Percentiles rank a stretch among this genome's conserved stretches.
phyloP scores from a whole-genome alignment of 2,329 filamentous ascomycete genomes.

The Hymenoscyphus fraxineus region DNA sequence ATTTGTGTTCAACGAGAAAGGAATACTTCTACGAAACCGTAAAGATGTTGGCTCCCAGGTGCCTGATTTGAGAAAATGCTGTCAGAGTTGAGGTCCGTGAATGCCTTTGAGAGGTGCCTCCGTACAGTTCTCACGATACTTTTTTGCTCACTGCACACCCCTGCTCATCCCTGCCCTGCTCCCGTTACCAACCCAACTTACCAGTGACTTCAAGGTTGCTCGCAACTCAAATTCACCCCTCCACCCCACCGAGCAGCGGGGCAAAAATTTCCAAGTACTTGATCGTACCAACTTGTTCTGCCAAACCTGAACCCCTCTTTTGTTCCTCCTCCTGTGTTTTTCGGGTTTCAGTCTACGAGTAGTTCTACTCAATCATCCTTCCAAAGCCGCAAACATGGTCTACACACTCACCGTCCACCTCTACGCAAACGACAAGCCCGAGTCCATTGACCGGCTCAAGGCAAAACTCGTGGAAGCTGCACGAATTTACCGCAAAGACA shows the following conservation, averaged over 20 bases:
- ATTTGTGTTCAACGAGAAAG: not conserved
- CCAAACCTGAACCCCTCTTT: not conserved
- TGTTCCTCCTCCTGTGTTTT: not conserved
- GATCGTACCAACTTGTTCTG: not conserved
- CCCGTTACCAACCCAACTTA: too few species aligned
- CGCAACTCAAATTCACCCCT: too few species aligned
- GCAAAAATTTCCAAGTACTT: not conserved
- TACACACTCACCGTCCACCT: slow-evolving; percentile 68
- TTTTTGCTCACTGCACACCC: too few species aligned
- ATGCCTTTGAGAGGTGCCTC: too few species aligned
- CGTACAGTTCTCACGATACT: too few species aligned
- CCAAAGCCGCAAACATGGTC: slow-evolving; percentile 54
- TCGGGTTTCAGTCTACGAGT: not conserved
- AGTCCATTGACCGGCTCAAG: slow-evolving; percentile 62
- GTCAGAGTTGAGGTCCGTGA: too few species aligned
- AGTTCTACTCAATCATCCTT: not conserved
- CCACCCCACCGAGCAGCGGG: too few species aligned
- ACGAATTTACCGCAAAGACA: slow-evolving; percentile 66
- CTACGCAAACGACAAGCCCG: slow-evolving; percentile 63
- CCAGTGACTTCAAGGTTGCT: too few species aligned
- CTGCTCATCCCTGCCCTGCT: too few species aligned
- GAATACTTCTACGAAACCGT: too few species aligned
- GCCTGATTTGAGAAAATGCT: too few species aligned
- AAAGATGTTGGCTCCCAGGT: too few species aligned
- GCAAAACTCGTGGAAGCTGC: slow-evolving; percentile 74